Evolutionary conservation across 495 filamentous ascomycete genomes (phyloP), one percentile per base, ranked within the genome.

Genomic region (Talaromyces nanjingensis): DNA sequence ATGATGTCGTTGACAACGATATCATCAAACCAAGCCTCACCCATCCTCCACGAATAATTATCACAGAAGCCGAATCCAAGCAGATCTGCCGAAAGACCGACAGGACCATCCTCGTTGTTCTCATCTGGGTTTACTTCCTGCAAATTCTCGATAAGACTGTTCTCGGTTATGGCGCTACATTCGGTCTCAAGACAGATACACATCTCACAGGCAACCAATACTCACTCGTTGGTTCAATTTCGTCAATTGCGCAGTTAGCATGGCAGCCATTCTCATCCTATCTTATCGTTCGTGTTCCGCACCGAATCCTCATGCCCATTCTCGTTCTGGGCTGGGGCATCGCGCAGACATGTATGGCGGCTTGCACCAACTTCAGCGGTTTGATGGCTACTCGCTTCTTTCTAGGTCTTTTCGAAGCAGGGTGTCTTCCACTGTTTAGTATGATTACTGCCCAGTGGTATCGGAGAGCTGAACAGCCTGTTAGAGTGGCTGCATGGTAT

Each of bases 211-310:
- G 84, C 6, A 79, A 84, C 66, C 76, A 88, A 65, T 88, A 87
- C 68, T 87, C 85, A 0, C 66, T 87, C 0, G 65, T 89, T 6
- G 84, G 86, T 2, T 85, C 82, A 5, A 86, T 88, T 27, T 81
- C 79, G 0, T 81, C 86, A 1, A 85, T 87, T 63, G 86, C 86
- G 5, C 86, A 88, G 71, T 76, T 89, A 55, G 79, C 74, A 33
- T 87, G 84, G 84, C 86, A 88, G 70, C 86, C 86, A 2, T 85
- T 87, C 70, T 87, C 87, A 0, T 84, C 83, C 1, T 73, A 79
- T 58, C 74, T 89, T 27, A 88, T 89, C 67, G 84, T 88, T 65
- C 86, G 85, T 67, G 82, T 89, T 3, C 86, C 85, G 0, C 85
- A 83, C 65, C 79, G 82, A n/a, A 84, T 86, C 37, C 72, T 89